Base-by-base conservation (phyloP, 371 early-diverging fungal species). In the Thermomucor indicae-seudaticae region DNA sequence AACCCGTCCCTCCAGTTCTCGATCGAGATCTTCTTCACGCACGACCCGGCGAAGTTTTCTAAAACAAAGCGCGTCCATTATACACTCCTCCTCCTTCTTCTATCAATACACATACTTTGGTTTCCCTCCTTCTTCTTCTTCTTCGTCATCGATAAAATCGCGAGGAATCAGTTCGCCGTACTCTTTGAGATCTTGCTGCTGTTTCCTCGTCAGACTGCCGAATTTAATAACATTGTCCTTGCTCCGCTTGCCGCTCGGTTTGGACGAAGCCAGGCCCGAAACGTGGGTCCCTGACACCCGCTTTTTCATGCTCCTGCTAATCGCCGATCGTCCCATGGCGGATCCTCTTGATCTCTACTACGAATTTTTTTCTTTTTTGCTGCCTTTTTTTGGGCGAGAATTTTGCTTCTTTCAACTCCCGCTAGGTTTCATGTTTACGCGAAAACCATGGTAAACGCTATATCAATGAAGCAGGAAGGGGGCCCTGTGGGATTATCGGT, bases 161-260 rank as follows among this genome's bases (percentile, higher is more conserved):
- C 71, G 61, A 8, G 84, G 84, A 22, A 82, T 79, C 6, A 84
- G 67, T 47, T 80, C 71, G 39, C 84, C 84, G 50, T 84, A 84
- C 23, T 84, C 84, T 39, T 78, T 75, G 51, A 84, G 71, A 62
- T 78, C 75, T 28, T 79, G 70, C 27, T 65, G 65, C 44, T 70
- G 67, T 46, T 75, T 74, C 27, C 74, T 63, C 23, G 62, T 63
- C 20, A 74, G 47, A 29, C 64, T 64, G 19, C 74, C 74, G 56
- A 65, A 73, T 43, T 70, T 69, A 43, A 53, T 39, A 29, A 41
- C n/a, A 16, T 34, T 32, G 3, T 55, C 61, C 19, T 41, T 39
- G 43, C 56, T 61, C 4, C 61, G 51, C 32, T 60, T 60, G 1
- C 45, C n/a, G 10, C 28, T 20, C 16, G 55, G 24, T 35, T 42